Base-by-base conservation (phyloP, 2,329 filamentous ascomycete species). In the Tolypocladium amazonense region DNA sequence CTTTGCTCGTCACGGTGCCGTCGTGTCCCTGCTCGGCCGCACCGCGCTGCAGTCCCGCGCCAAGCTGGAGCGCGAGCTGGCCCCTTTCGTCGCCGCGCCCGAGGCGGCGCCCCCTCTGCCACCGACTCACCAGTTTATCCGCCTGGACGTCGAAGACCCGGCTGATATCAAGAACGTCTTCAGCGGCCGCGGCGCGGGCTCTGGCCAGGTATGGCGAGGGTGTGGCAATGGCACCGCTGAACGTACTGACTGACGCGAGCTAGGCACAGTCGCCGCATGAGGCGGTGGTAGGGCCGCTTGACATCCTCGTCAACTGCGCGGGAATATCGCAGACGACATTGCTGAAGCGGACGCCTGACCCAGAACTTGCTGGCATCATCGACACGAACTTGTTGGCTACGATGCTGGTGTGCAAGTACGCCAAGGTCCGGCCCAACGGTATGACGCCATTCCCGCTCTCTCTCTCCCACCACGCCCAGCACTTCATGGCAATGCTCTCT, bases 241-340 rank as follows among this genome's bases (percentile, higher is more conserved):
- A 11, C 1, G 20, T 54, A 4, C 33, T 54, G 30, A 35, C 30
- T 54, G 20, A 54, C 50, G 23, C 30, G 50, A 37, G 4, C 30
- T 9, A 35, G 12, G n/a, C n/a, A 8, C 41, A 56, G 37, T 54
- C 27, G 15, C 27, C 57, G 33, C 39, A 56, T 3, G 52, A 54
- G 38, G 33, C 50, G 15, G 30, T 60, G 43, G 68, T 75, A 41
- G 74, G 74, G 0, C 67, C 69, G 11, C 64, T 77, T 11, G 79
- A 84, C 66, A 77, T 93, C 37, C 81, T 96, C 1, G 81, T 96
- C 63, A 95, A 96, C 69, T 88, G 89, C 33, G 91, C 91, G 0
- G 92, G 91, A 12, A 77, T 92, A 27, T 79, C 87, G 0, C 85
- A 91, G 65, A 80, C 79, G 15, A 82, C 79, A 0, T 76, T 90